These are phyloP conservation scores for Globisporangium barbulae DNA, from an alignment of 352 stramenopile genomes.

Conservation along the genomic window DNA sequence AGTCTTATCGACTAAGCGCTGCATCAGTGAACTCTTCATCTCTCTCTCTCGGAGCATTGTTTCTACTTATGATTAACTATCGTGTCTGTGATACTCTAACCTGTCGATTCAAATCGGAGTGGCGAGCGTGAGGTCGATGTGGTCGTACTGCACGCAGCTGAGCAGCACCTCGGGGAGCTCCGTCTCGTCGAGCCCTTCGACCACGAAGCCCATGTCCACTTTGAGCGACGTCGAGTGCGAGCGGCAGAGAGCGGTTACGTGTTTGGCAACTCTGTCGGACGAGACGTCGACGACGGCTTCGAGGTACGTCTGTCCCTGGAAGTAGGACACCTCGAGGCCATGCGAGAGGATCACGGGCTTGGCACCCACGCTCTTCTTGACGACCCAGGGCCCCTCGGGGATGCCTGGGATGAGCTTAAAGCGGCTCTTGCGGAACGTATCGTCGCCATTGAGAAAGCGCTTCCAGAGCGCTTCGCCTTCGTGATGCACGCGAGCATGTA, in stretches of 20 bases:
- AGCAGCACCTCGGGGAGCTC: slow-evolving; percentile 83
- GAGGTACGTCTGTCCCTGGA: slow-evolving; percentile 54
- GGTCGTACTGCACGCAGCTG: slow-evolving; percentile 74
- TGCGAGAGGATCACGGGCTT: slow-evolving; percentile 80
- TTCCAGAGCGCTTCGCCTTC: slow-evolving; percentile 55
- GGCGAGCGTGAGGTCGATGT: slow-evolving; percentile 60
- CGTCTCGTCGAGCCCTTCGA: slow-evolving; percentile 61
- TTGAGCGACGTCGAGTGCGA: slow-evolving; percentile 61
- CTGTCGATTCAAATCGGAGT: slow-evolving; percentile 31
- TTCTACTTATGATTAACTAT: not conserved
- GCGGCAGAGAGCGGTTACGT: slow-evolving; percentile 73
- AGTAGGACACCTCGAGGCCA: slow-evolving; percentile 61
- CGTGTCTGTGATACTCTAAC: not conserved
- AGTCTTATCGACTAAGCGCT: not conserved
- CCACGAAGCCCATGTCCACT: slow-evolving; percentile 78
- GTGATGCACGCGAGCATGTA: slow-evolving; percentile 14
- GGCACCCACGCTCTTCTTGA: slow-evolving; percentile 74
- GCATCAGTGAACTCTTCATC: not conserved
- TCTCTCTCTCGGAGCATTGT: not conserved
- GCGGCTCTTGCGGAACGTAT: slow-evolving; percentile 63
- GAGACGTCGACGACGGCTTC: slow-evolving; percentile 78
- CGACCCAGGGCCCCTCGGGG: slow-evolving; percentile 74
- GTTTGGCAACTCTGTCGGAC: slow-evolving; percentile 69
- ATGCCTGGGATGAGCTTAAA: slow-evolving; percentile 82
- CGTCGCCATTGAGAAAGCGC: slow-evolving; percentile 56